These are phyloP conservation scores for Bisporella sp. DNA, from an alignment of 2,329 filamentous ascomycete species.

Conservation along the genomic window DNA sequence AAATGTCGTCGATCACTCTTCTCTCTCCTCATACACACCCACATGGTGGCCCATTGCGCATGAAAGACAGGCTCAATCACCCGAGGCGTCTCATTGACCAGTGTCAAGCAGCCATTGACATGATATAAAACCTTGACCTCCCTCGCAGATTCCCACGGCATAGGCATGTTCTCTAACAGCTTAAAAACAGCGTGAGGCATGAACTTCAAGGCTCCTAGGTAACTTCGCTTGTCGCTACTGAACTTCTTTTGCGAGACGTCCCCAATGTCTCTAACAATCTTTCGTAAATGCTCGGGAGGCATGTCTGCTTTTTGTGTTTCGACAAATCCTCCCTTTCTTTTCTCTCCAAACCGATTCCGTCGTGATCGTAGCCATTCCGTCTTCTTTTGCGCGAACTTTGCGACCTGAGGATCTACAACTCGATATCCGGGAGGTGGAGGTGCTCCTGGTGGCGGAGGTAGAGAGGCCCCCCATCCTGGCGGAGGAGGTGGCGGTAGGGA, in stretches of 20 bases:
- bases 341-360: constrained; percentile 91
- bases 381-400: constrained; percentile 98
- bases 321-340: constrained; percentile 91
- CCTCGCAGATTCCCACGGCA: constrained; percentile 95
- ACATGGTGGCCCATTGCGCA: constrained; percentile 99
- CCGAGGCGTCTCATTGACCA: constrained; percentile 93
- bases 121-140: constrained; percentile 98
- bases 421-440: constrained; percentile 83
- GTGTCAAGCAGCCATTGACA: constrained; percentile 91
- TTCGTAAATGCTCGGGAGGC: constrained; percentile 95
- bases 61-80: constrained; percentile 98
- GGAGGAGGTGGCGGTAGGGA: constrained; percentile 61
- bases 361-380: constrained; percentile 94
- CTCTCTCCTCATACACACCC: constrained; percentile 95
- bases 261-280: constrained; percentile 97
- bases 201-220: constrained; percentile 94
- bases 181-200: constrained; percentile 99
- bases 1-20: constrained; percentile 95
- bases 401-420: constrained; percentile 72
- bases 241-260: constrained; percentile 99
- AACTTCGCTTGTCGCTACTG: constrained; percentile 96
- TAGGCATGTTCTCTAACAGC: constrained; percentile 97
- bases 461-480: constrained; percentile 52
- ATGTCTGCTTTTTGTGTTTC: constrained; percentile 98
- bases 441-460: constrained; percentile 47